Percentiles rank a stretch among this genome's conserved stretches.
phyloP scores from a whole-genome alignment of 1,139 yeast genomes.

The Hemisphaericaspora subhashii region DNA sequence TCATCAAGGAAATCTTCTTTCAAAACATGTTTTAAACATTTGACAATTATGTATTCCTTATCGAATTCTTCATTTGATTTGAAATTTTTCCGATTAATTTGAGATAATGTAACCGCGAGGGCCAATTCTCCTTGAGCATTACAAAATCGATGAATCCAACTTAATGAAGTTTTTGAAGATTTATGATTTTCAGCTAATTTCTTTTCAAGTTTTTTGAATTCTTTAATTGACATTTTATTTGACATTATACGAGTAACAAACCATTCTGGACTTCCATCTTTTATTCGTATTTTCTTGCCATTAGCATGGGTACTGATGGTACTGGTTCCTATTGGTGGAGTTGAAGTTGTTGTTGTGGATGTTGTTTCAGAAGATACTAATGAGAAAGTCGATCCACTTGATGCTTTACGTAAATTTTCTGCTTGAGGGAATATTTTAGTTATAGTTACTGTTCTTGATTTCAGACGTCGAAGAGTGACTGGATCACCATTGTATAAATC shows the following conservation, averaged over 20 bases:
- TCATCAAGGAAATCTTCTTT: slow-evolving; percentile 16
- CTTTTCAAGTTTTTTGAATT: slow-evolving; percentile 37
- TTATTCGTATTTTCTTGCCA: slow-evolving; percentile 22
- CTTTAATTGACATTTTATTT: slow-evolving; percentile 33
- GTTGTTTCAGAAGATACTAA: slow-evolving; percentile 6
- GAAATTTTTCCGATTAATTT: slow-evolving; percentile 44
- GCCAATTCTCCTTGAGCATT: slow-evolving; percentile 49
- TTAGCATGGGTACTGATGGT: no score
- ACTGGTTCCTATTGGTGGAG: no score
- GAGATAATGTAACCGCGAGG: slow-evolving; percentile 37
- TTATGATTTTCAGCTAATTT: slow-evolving; percentile 25
- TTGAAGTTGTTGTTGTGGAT: not conserved
- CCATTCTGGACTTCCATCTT: slow-evolving; percentile 48
- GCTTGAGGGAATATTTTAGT: slow-evolving; percentile 9
- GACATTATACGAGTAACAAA: slow-evolving; percentile 39
- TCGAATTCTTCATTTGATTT: slow-evolving; percentile 49
- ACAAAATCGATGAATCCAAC: slow-evolving; percentile 37
- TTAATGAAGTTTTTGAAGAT: slow-evolving; percentile 20
- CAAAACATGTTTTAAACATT: slow-evolving; percentile 38
- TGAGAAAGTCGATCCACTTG: slow-evolving; percentile 11
- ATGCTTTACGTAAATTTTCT: slow-evolving; percentile 6
- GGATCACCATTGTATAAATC: not conserved
- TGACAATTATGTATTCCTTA: slow-evolving; percentile 38
- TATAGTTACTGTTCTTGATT: slow-evolving; percentile 6
- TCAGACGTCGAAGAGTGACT: not conserved